A percentile compares a stretch with the other conserved stretches of the same genome.
These are phyloP conservation scores for Punica granatum DNA, from an alignment of 345 rosid species.

Conservation along the genomic window DNA sequence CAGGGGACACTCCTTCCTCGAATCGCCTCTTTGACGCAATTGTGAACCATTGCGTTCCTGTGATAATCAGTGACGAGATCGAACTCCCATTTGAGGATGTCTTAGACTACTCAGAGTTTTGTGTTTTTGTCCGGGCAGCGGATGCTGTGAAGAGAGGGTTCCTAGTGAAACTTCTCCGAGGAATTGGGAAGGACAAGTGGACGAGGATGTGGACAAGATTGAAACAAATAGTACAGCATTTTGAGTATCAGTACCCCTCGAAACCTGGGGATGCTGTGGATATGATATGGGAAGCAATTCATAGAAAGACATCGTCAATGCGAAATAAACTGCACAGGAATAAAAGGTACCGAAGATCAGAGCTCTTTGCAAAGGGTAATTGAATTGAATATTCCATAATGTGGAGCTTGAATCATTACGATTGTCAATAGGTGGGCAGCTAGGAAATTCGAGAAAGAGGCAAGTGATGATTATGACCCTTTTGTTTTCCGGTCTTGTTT, in stretches of 20 bases:
- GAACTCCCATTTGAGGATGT: slow-evolving; percentile 91
- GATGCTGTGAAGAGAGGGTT: slow-evolving; percentile 65
- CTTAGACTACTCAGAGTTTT: slow-evolving; percentile 71
- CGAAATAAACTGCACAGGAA: slow-evolving; percentile 38
- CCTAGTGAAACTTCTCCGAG: slow-evolving; percentile 56
- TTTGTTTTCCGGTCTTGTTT: background rate
- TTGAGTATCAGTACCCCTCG: slow-evolving; percentile 74
- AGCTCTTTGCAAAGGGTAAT: slow-evolving; percentile 12
- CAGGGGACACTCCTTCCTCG: slow-evolving; percentile 95
- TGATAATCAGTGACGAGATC: slow-evolving; percentile 75
- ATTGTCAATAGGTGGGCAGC: background rate
- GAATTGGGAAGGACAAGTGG: slow-evolving; percentile 50
- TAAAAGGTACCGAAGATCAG: slow-evolving; percentile 48
- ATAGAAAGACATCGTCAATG: slow-evolving; percentile 41
- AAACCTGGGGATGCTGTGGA: slow-evolving; percentile 68
- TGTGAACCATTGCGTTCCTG: slow-evolving; percentile 82
- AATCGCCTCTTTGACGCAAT: slow-evolving; percentile 89
- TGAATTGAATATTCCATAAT: slow-evolving; percentile 3
- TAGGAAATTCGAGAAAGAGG: background rate
- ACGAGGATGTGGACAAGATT: slow-evolving; percentile 64
- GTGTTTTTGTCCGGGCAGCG: slow-evolving; percentile 56
- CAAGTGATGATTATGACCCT: background rate
- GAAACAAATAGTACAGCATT: slow-evolving; percentile 46
- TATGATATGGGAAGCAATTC: slow-evolving; percentile 81
- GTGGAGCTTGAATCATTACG: background rate